Evolutionary conservation across 371 early-diverging fungal species (phyloP).

Genomic region (Thermomucor indicae-seudaticae): DNA sequence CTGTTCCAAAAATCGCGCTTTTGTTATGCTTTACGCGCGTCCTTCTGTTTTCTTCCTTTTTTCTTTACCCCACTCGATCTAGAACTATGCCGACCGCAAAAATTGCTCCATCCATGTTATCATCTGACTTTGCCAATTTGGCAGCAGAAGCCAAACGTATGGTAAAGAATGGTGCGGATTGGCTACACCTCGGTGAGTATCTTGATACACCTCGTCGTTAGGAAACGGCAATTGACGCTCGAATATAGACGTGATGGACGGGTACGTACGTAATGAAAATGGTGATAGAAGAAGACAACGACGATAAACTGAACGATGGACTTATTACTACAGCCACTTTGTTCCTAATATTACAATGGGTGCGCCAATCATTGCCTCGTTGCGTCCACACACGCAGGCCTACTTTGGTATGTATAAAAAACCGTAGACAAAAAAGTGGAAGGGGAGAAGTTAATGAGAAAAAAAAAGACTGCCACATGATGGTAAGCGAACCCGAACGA

Average conservation of each 20-base stretch:
- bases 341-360: conserved; percentile 98
- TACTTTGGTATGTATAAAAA: conserved; percentile 66
- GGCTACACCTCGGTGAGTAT: conserved; percentile 85
- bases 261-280: conserved; percentile 51
- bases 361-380: conserved; percentile 86
- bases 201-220: not conserved
- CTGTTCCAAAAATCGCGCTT: too few species aligned
- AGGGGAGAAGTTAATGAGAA: not conserved
- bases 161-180: conserved; percentile 90
- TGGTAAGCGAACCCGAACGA: conserved; percentile 91
- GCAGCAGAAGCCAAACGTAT: conserved; percentile 88
- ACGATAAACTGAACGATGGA: not conserved
- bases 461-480: conserved; percentile 90
- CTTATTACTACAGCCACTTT: conserved; percentile 73
- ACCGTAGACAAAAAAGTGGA: not conserved
- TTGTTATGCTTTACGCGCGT: too few species aligned
- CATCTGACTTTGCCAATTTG: conserved; percentile 89
- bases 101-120: conserved; percentile 91
- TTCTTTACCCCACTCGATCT: not conserved
- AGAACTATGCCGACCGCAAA: conserved; percentile 64
- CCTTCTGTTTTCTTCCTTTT: too few species aligned
- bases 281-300: not conserved
- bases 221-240: not conserved
- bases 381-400: conserved; percentile 86
- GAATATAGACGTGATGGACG: conserved; percentile 73